Percentiles rank a stretch among this genome's conserved stretches.
phyloP scores from a whole-genome alignment of 768 basidiomycete genomes.

The Clavaria fumosa region DNA sequence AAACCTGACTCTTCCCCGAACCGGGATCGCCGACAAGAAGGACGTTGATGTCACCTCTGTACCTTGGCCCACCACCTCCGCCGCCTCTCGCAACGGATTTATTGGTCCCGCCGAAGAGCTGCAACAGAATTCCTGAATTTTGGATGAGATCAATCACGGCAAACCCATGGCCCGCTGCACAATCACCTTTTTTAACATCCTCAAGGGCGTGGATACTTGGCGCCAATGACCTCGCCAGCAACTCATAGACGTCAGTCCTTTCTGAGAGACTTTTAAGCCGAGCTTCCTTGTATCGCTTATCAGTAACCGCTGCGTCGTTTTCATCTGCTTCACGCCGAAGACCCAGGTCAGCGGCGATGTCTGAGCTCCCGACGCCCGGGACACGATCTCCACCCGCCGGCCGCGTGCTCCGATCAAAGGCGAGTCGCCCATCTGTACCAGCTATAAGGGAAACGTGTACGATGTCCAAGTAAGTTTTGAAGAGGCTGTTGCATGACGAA shows the following conservation, averaged over 20 bases:
- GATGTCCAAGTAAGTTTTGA: constrained; percentile 95
- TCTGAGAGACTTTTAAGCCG: constrained; percentile 59
- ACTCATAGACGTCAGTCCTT: constrained; percentile 72
- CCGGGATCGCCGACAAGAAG: constrained; percentile 96
- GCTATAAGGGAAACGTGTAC: constrained; percentile 77
- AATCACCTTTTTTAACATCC: constrained; percentile 97
- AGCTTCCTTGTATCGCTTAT: no score
- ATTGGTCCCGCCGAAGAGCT: constrained; percentile 95
- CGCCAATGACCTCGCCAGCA: constrained; percentile 72
- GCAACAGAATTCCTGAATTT: constrained; percentile 87
- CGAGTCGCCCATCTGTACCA: constrained; percentile 46
- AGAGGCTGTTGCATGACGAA: constrained; percentile 35
- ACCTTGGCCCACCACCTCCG: constrained; percentile 90
- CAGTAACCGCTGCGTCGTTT: constrained; percentile 44
- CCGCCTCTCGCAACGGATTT: constrained; percentile 89
- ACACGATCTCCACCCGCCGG: constrained; percentile 51
- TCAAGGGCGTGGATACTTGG: constrained; percentile 98
- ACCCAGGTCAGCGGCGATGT: neutral
- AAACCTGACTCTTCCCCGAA: constrained; percentile 89
- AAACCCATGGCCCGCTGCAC: no score
- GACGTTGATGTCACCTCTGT: constrained; percentile 96
- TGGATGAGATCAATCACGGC: no score
- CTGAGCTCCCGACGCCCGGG: constrained; percentile 54
- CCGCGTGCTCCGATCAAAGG: constrained; percentile 67
- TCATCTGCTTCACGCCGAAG: constrained; percentile 24